Percentiles rank a stretch among this genome's conserved stretches.
Conservation (phyloP, 1,139 yeast species). For the Yamadazyma conglobata region DNA sequence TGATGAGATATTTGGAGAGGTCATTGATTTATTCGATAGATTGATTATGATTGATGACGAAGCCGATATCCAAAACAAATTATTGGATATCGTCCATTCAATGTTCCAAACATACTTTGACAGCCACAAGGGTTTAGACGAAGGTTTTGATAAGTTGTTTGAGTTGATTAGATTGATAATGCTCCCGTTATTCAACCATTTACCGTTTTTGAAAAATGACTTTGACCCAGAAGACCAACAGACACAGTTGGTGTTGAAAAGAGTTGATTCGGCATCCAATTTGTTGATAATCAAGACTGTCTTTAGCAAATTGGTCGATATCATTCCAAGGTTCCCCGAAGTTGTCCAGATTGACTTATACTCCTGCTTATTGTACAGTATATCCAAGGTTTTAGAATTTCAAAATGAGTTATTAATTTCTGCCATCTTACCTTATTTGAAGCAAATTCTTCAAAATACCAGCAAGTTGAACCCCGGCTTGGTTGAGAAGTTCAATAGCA, state of each 20-base stretch:
- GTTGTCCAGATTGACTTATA: constrained; percentile 67
- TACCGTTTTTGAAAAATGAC: constrained; percentile 59
- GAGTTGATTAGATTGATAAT: constrained; percentile 74
- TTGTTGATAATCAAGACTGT: constrained; percentile 48
- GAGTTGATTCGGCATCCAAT: constrained; percentile 34
- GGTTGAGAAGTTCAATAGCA: constrained; percentile 34
- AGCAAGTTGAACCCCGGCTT: constrained; percentile 26
- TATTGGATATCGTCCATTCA: constrained; percentile 56
- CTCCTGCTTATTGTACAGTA: constrained; percentile 63
- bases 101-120: constrained; percentile 34
- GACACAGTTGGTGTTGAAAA: constrained; percentile 25
- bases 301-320: constrained; percentile 54
- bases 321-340: constrained; percentile 63
- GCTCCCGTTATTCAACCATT: constrained; percentile 55
- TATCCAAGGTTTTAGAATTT: constrained; percentile 57
- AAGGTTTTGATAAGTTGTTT: constrained; percentile 72
- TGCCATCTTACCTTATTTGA: constrained; percentile 54
- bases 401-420: constrained; percentile 47
- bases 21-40: constrained; percentile 73
- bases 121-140: constrained; percentile 35
- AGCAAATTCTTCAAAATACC: constrained; percentile 40
- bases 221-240: constrained; percentile 34
- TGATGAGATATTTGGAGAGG: constrained; percentile 71
- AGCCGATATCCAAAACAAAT: constrained; percentile 46
- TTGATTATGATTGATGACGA: constrained; percentile 59